These are phyloP conservation scores for Aquanectria penicillioides DNA, from an alignment of 2,329 filamentous ascomycete genomes.

Conservation along the genomic window DNA sequence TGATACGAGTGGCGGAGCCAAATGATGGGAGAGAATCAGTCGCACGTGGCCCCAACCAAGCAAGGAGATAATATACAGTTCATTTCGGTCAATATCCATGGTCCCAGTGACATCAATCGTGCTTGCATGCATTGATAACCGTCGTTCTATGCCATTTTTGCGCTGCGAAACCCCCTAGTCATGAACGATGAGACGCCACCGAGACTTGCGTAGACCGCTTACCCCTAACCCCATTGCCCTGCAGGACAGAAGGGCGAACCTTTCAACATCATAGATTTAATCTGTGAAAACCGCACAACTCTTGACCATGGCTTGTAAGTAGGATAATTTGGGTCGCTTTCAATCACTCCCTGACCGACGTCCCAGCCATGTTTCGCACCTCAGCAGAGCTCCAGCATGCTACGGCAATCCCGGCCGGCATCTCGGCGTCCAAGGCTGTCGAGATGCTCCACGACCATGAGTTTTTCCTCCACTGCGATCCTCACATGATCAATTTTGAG, in stretches of 20 bases:
- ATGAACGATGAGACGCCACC: slow-evolving; percentile 1
- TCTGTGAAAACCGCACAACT: no score
- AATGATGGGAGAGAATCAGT: no score
- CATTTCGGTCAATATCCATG: no score
- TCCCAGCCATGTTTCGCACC: slow-evolving; percentile 54
- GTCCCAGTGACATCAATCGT: no score
- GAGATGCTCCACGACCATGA: slow-evolving; percentile 61
- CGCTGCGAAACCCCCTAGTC: slow-evolving; percentile 1
- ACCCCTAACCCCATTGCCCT: not conserved
- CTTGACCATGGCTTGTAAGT: slow-evolving; percentile 13
- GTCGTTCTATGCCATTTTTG: not conserved
- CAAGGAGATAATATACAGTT: no score
- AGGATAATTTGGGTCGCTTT: not conserved
- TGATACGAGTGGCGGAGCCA: no score
- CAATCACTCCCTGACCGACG: not conserved
- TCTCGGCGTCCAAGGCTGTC: slow-evolving; percentile 50
- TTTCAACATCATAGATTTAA: no score
- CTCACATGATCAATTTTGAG: slow-evolving; percentile 59
- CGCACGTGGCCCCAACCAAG: no score
- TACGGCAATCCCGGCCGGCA: slow-evolving; percentile 53
- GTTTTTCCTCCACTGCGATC: slow-evolving; percentile 63
- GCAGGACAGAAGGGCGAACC: no score
- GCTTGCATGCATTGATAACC: no score
- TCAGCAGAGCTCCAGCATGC: slow-evolving; percentile 54
- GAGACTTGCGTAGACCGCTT: slow-evolving; percentile 3